These are phyloP conservation scores for Isabelozyma rhagii DNA, from an alignment of 805 yeast genomes.

Conservation along the genomic window DNA sequence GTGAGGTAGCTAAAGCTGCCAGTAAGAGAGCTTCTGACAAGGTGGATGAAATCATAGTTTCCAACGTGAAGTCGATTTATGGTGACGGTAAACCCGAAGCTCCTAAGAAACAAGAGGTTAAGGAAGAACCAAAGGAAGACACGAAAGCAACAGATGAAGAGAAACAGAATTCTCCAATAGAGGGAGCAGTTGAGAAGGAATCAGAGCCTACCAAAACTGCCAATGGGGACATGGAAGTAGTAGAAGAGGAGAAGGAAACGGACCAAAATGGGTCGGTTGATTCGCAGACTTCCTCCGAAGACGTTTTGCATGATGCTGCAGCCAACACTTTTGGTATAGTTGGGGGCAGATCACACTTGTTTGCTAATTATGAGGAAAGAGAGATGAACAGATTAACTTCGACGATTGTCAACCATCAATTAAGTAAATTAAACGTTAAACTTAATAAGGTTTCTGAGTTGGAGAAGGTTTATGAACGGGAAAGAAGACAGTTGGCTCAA, in stretches of 20 bases:
- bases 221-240: slow-evolving; percentile 2
- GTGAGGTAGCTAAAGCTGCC: slow-evolving; percentile 81
- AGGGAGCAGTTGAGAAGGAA: slow-evolving; percentile 5
- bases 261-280: slow-evolving; percentile 4
- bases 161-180: not conserved
- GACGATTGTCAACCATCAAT: slow-evolving; percentile 57
- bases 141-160: slow-evolving; percentile 6
- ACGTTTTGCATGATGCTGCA: slow-evolving; percentile 57
- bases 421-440: slow-evolving; percentile 64
- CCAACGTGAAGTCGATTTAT: slow-evolving; percentile 34
- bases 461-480: slow-evolving; percentile 64
- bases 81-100: slow-evolving; percentile 8
- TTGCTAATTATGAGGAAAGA: slow-evolving; percentile 77
- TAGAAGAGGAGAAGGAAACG: not conserved
- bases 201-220: slow-evolving; percentile 3
- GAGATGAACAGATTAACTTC: slow-evolving; percentile 62
- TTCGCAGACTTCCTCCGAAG: slow-evolving; percentile 10
- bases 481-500: slow-evolving; percentile 54
- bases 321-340: slow-evolving; percentile 69
- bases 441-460: slow-evolving; percentile 54
- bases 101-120: slow-evolving; percentile 6
- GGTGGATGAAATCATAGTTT: slow-evolving; percentile 41
- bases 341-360: slow-evolving; percentile 76
- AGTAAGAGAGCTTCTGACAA: slow-evolving; percentile 58
- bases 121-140: slow-evolving; percentile 9